phyloP scores from a whole-genome alignment of 2,329 filamentous ascomycete species.

The Ilyonectria destructans region DNA sequence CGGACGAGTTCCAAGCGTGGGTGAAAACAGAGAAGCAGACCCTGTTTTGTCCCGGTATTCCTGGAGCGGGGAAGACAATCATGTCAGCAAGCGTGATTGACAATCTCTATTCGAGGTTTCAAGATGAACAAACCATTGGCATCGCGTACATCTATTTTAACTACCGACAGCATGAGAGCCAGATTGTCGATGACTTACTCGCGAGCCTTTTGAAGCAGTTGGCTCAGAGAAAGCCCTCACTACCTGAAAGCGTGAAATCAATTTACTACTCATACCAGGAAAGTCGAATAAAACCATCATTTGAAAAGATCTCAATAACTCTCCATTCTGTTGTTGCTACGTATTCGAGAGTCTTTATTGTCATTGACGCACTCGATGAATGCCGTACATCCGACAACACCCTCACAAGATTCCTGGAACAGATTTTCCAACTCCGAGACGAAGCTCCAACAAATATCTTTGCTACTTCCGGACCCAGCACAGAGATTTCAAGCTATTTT shows the following conservation, averaged over 20 bases:
- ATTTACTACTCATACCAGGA: background rate
- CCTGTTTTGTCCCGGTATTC: constrained; percentile 58
- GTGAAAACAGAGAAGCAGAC: constrained; percentile 2
- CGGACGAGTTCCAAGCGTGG: constrained; percentile 53
- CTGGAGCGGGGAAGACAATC: constrained; percentile 16
- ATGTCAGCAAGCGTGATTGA: background rate
- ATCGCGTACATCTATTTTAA: background rate
- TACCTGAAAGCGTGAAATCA: background rate
- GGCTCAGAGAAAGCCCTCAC: background rate
- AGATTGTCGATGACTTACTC: background rate
- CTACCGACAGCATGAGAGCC: background rate
- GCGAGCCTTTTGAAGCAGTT: constrained; percentile 8
- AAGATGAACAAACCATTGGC: background rate
- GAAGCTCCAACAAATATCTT: background rate
- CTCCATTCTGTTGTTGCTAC: background rate
- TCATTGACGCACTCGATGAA: constrained; percentile 22
- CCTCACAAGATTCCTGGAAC: background rate
- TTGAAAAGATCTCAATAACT: background rate
- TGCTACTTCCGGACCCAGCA: background rate
- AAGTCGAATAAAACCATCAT: background rate
- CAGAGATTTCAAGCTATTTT: background rate
- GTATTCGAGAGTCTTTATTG: constrained; percentile 3
- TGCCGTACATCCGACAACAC: background rate
- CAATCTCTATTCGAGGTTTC: background rate
- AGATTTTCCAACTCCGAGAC: background rate